Conservation (phyloP, 331 rosid species). For the Acacia concinna region DNA sequence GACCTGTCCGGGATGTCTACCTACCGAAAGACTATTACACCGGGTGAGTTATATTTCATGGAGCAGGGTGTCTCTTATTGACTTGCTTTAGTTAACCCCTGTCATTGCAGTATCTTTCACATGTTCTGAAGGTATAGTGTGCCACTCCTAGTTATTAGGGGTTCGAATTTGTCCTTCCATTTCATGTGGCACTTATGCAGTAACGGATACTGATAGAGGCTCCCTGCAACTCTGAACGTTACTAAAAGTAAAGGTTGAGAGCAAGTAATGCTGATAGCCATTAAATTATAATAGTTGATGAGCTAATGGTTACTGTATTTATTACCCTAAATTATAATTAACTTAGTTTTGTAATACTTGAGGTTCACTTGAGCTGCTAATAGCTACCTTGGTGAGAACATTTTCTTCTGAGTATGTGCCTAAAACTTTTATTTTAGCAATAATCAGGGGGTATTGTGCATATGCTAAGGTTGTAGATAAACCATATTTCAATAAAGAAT, state of each 20-base stretch:
- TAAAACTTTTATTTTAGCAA: not conserved
- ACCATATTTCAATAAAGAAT: constrained; percentile 6
- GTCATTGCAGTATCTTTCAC: not conserved
- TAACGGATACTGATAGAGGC: not conserved
- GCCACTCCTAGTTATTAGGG: not conserved
- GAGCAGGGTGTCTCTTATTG: not conserved
- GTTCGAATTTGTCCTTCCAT: not conserved
- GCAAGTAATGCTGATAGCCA: not conserved
- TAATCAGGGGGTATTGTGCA: not conserved
- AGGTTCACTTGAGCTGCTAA: not conserved
- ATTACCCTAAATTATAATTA: no score
- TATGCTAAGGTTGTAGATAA: not conserved
- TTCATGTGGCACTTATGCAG: not conserved
- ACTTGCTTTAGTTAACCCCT: not conserved
- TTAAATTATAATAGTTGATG: not conserved
- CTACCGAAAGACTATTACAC: constrained; percentile 95
- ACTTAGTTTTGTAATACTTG: not conserved
- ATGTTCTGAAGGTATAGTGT: not conserved
- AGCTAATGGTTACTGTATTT: not conserved
- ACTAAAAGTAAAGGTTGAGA: not conserved
- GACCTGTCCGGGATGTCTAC: constrained; percentile 91
- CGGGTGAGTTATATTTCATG: constrained; percentile 58
- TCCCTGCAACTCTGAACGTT: not conserved
- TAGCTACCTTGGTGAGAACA: not conserved
- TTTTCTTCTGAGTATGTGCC: not conserved